phyloP scores from a whole-genome alignment of 345 rosid species.

The Syzygium aromaticum region DNA sequence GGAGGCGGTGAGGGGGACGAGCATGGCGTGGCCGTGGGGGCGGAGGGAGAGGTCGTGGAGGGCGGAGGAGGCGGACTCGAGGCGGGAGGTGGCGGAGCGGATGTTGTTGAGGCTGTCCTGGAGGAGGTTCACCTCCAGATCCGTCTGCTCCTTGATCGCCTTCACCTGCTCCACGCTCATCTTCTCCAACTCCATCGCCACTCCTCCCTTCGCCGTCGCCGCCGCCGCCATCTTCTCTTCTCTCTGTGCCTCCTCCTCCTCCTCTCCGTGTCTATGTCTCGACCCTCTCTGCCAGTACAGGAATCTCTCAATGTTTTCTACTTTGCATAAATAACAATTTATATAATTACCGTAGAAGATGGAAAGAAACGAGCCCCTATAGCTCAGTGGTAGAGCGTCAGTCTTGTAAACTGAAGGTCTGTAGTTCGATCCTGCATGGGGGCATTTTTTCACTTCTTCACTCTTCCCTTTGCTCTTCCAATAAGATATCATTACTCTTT shows the following conservation, averaged over 20 bases:
- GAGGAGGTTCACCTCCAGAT: constrained; percentile 82
- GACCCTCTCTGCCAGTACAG: not conserved
- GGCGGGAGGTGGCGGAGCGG: constrained; percentile 84
- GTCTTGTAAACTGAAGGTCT: constrained; percentile 83
- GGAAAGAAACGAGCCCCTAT: constrained; percentile 26
- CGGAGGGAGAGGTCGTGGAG: constrained; percentile 80
- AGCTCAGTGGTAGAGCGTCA: constrained; percentile 94
- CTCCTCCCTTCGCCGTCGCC: constrained; percentile 10
- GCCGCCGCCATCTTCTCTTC: constrained; percentile 26
- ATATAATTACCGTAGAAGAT: not conserved
- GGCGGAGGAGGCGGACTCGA: constrained; percentile 66
- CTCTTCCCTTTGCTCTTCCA: not conserved
- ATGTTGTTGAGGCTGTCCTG: constrained; percentile 97
- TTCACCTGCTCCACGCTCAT: constrained; percentile 84
- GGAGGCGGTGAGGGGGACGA: constrained; percentile 92
- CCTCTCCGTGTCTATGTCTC: not conserved
- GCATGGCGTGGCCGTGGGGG: constrained; percentile 72
- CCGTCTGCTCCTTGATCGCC: constrained; percentile 78
- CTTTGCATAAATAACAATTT: accelerated
- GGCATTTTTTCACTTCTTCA: no score
- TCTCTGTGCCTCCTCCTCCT: not conserved
- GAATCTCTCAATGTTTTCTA: no score
- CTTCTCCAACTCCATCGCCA: constrained; percentile 61
- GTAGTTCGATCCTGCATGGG: constrained; percentile 78
- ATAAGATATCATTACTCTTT: not conserved